Evolutionary conservation across 495 filamentous ascomycete species (phyloP).

Genomic region (Sporormia fimetaria): DNA sequence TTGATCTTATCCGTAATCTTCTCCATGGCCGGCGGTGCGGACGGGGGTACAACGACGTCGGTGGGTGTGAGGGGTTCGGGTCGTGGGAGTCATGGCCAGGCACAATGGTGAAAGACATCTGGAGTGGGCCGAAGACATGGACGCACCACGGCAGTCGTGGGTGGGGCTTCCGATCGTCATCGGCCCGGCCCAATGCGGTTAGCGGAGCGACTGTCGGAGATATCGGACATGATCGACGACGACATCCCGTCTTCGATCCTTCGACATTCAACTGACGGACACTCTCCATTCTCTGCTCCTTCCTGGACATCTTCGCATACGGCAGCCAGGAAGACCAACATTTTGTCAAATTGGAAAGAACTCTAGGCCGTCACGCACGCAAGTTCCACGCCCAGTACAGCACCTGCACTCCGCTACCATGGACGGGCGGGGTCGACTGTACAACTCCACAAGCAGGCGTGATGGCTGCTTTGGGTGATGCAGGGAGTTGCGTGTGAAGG

Average conservation of each 20-base stretch:
- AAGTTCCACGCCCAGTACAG: not conserved
- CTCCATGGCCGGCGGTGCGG: conserved; percentile 45
- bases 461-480: too few relatives aligned
- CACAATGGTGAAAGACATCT: conserved; percentile 1
- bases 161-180: conserved; percentile 14
- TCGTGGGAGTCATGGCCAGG: conserved; percentile 6
- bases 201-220: not conserved
- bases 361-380: not conserved
- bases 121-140: not conserved
- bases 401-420: too few relatives aligned
- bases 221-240: not conserved
- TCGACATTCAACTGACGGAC: too few relatives aligned
- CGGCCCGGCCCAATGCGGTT: not conserved
- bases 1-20: conserved; percentile 96
- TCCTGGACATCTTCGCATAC: too few relatives aligned
- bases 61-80: not conserved
- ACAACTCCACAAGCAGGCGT: too few relatives aligned
- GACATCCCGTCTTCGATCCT: too few relatives aligned
- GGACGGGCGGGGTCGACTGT: too few relatives aligned
- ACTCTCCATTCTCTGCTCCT: too few relatives aligned
- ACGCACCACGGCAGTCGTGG: conserved; percentile 2
- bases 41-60: not conserved
- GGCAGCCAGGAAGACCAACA: too few relatives aligned
- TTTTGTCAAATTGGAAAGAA: not conserved
- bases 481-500: too few relatives aligned